Evolutionary conservation across 169 alveolate species (phyloP).

Genomic region (Cyclospora cayetanensis): DNA sequence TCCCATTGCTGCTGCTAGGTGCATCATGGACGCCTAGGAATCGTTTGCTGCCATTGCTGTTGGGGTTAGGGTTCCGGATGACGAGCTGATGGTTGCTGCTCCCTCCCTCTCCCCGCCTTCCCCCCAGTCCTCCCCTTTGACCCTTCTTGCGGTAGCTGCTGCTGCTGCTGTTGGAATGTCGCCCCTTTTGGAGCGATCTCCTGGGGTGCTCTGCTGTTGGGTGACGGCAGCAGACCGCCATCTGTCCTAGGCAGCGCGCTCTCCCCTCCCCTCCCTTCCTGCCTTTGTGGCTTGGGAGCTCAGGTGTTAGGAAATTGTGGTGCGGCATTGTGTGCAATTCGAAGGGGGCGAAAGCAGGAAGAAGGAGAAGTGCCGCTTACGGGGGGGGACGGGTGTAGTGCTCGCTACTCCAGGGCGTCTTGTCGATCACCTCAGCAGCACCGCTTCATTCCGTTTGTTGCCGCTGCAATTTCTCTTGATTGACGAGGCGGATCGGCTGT

Average conservation of each 20-base stretch:
- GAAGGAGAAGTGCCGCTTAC: constrained; percentile 91
- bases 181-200: neutral
- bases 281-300: neutral
- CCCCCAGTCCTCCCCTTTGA: neutral
- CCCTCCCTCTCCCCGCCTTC: neutral
- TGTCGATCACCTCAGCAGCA: constrained; percentile 92
- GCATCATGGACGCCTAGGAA: too few species aligned
- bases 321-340: neutral
- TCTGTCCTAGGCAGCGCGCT: neutral
- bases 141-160: neutral
- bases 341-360: constrained; percentile 93
- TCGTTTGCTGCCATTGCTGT: neutral
- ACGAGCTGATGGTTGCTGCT: neutral
- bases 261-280: neutral
- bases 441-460: constrained; percentile 88
- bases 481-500: constrained; percentile 98
- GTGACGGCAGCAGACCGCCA: too few species aligned
- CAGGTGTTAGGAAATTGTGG: too few species aligned
- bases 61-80: neutral
- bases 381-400: constrained; percentile 93
- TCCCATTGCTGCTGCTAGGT: neutral
- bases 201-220: neutral
- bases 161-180: neutral
- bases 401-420: constrained; percentile 99
- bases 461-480: constrained; percentile 86